Evolutionary conservation across 2,329 filamentous ascomycete genomes (phyloP), one percentile per base, ranked within the genome.

Genomic region (Myriosclerotinia curreyana): DNA sequence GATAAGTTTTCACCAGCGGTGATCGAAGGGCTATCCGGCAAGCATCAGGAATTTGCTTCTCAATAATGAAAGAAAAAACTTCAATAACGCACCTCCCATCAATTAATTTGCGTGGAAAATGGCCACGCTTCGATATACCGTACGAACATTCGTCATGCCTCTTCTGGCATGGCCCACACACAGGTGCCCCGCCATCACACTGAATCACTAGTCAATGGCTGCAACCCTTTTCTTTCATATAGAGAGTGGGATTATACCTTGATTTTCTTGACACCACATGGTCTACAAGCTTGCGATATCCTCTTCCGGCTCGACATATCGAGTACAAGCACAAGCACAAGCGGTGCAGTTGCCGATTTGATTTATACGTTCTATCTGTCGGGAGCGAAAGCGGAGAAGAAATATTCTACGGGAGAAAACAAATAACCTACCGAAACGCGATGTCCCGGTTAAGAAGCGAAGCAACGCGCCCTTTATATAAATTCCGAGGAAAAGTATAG

Each of bases 271-370:
- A 64, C 22, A 1, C 68, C 67, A 54, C 71, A 72, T 7, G 68
- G 67, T 61, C 68, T 64, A 61, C 72, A 74, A 15, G 72, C 72
- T 65, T 73, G 72, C 14, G 70, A 70, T 9, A 74, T 70, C 34
- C 72, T 69, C 61, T 72, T 72, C 28, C 71, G 67, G 20, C 49
- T 59, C 22, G 61, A 64, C 61, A 64, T 64, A 20, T 34, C 12
- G 28, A 44, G 25, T 40, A 17, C 9, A 38, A n/a, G n/a, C n/a
- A n/a, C n/a, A n/a, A n/a, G n/a, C n/a, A n/a, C 40, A 20, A 3
- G 25, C 20, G 8, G 4, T 42, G 53, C 42, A 9, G 46, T 48
- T 34, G 42, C 14, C 40, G 17, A 36, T 36, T 48, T 48, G 38
- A 31, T 55, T 38, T 22, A 25, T 46, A 34, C 15, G 42, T 48